Percentiles rank a stretch among this genome's conserved stretches.
These are phyloP conservation scores for Silene noctiflora DNA, from an alignment of 179 eudicot genomes.

Conservation along the genomic window DNA sequence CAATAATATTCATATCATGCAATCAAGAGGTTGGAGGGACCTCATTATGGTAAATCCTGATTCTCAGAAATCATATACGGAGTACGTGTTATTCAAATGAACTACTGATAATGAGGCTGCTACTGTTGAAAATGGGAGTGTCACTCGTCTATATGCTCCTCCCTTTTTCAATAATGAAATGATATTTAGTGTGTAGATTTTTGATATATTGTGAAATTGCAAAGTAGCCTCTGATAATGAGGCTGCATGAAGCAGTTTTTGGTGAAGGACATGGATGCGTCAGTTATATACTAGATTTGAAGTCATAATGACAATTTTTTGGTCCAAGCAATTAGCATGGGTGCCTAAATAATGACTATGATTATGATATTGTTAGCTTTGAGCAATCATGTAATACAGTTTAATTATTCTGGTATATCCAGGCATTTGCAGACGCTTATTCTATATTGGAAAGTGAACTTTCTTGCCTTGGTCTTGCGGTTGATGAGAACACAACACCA, in stretches of 20 bases:
- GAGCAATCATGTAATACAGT: not conserved
- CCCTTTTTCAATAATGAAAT: not conserved
- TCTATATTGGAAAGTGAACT: conserved; percentile 60
- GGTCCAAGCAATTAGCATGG: not conserved
- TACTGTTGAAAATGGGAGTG: not conserved
- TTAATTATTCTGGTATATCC: conserved; percentile 20
- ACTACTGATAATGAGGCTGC: not conserved
- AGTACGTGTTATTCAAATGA: not conserved
- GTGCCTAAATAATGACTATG: not conserved
- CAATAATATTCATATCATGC: not conserved
- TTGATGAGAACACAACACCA: conserved; percentile 38
- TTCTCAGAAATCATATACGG: conserved; percentile 1
- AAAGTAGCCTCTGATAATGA: not conserved
- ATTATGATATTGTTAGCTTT: not conserved
- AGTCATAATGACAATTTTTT: not conserved
- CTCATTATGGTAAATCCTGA: not conserved
- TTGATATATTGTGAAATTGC: not conserved
- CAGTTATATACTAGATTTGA: not conserved
- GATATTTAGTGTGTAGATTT: not conserved
- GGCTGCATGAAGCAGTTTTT: not conserved
- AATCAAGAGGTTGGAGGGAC: not conserved
- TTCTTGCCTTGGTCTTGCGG: conserved; percentile 37
- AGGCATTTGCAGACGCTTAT: conserved; percentile 99
- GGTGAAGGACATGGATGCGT: not conserved
- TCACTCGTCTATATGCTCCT: not conserved